Percentiles rank a stretch among this genome's conserved stretches.
Conservation (phyloP, 2,329 filamentous ascomycete genomes). For the Penicillium italicum region DNA sequence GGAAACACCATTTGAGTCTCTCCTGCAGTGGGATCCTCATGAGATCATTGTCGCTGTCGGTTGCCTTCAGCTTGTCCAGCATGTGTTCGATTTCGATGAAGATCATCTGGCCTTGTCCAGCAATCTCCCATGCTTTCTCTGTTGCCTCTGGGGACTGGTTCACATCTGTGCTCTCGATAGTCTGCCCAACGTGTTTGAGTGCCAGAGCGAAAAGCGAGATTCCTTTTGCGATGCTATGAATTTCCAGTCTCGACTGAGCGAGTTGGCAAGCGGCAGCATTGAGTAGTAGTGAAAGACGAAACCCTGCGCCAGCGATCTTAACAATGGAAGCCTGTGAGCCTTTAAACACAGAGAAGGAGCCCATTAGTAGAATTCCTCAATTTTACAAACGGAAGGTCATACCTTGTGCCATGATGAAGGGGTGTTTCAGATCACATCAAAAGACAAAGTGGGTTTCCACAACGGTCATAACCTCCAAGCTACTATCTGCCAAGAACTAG, state of each 20-base stretch:
- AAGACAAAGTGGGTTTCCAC: conserved; percentile 5
- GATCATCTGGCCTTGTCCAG: conserved; percentile 37
- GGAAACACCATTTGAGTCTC: conserved; percentile 42
- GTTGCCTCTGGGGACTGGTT: conserved; percentile 34
- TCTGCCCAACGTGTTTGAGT: conserved; percentile 39
- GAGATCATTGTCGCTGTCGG: conserved; percentile 24
- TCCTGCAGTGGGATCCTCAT: conserved; percentile 32
- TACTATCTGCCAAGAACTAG: conserved; percentile 4
- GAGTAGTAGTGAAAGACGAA: conserved; percentile 41
- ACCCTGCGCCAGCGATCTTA: conserved; percentile 31
- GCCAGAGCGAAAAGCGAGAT: conserved; percentile 41
- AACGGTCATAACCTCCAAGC: neutral
- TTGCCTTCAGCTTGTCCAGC: conserved; percentile 35
- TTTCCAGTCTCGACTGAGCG: conserved; percentile 38
- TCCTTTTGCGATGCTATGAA: conserved; percentile 42
- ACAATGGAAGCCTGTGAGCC: conserved; percentile 22
- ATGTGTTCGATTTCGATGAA: conserved; percentile 45
- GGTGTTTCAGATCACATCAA: neutral
- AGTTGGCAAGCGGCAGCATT: conserved; percentile 44
- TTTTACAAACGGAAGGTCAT: neutral
- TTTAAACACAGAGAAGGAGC: neutral
- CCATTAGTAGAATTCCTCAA: neutral
- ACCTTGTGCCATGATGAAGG: conserved; percentile 16
- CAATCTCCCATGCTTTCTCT: conserved; percentile 38
- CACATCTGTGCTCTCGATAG: conserved; percentile 30